Evolutionary conservation across 2,329 filamentous ascomycete genomes (phyloP).

Genomic region (Diaporthe caulivora): DNA sequence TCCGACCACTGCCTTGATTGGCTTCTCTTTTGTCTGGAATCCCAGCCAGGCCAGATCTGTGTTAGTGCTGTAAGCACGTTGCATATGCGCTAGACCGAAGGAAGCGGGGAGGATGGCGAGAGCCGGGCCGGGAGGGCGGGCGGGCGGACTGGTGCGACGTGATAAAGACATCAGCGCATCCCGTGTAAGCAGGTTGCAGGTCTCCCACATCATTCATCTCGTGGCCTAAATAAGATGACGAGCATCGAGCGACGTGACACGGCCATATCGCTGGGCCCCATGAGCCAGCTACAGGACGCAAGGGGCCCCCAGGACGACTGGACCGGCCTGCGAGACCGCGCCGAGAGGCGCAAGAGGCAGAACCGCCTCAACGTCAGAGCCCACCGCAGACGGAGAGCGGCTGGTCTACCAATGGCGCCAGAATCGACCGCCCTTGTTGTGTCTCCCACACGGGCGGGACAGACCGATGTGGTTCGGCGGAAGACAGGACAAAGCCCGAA

Average conservation of each 20-base stretch:
- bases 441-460: not conserved
- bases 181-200: slow-evolving; percentile 10
- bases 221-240: not conserved
- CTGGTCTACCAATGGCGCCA: not conserved
- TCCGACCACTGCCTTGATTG: not conserved
- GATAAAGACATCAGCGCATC: slow-evolving; percentile 14
- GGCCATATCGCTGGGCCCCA: not conserved
- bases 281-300: slow-evolving; percentile 28
- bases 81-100: slow-evolving; percentile 15
- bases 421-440: not conserved
- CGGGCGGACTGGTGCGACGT: not conserved
- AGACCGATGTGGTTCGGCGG: not conserved
- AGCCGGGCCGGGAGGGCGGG: not conserved
- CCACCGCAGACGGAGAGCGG: slow-evolving; percentile 46
- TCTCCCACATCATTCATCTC: not conserved
- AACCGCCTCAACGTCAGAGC: slow-evolving; percentile 52
- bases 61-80: slow-evolving; percentile 35
- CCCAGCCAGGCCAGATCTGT: slow-evolving; percentile 9
- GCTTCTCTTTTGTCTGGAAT: not conserved
- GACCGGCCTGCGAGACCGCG: slow-evolving; percentile 48
- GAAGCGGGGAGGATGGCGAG: not conserved
- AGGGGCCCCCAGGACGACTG: slow-evolving; percentile 48
- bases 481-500: not conserved
- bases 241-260: too few species aligned
- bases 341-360: slow-evolving; percentile 50